Percentiles rank a stretch among this genome's conserved stretches.
Evolutionary conservation across 192 early-diverging fungal species (phyloP).

Genomic region (Lobosporangium transversale): DNA sequence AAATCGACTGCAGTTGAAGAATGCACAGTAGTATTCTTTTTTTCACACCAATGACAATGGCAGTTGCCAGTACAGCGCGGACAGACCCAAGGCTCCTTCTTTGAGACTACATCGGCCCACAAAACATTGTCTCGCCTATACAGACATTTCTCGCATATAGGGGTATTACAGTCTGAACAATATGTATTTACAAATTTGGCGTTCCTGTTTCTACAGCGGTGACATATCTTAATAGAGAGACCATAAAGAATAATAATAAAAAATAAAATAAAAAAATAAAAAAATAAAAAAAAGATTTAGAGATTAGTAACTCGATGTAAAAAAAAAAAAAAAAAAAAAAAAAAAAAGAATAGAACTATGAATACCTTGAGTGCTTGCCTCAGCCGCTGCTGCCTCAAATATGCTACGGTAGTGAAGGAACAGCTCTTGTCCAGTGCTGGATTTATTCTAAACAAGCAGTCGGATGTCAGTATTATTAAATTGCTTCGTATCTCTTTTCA

Average conservation of each 20-base stretch:
- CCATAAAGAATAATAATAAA: neutral
- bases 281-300: no score
- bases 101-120: slow-evolving; percentile 9
- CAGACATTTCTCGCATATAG: slow-evolving; percentile 30
- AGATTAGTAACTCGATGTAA: no score
- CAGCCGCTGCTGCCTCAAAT: slow-evolving; percentile 1
- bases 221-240: slow-evolving; percentile 11
- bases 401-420: slow-evolving; percentile 23
- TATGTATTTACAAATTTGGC: neutral
- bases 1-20: no score
- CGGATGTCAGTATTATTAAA: no score
- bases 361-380: neutral
- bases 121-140: slow-evolving; percentile 4
- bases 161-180: slow-evolving; percentile 1
- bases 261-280: neutral
- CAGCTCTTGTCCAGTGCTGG: slow-evolving; percentile 1
- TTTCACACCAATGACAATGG: slow-evolving; percentile 9
- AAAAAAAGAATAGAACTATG: neutral
- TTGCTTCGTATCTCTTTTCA: no score
- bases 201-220: slow-evolving; percentile 8
- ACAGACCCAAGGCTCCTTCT: slow-evolving; percentile 16
- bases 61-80: slow-evolving; percentile 5
- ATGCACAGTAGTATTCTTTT: no score
- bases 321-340: neutral
- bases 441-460: slow-evolving; percentile 8